Conservation (phyloP, 352 stramenopile genomes). For the Phytophthora capsici region DNA sequence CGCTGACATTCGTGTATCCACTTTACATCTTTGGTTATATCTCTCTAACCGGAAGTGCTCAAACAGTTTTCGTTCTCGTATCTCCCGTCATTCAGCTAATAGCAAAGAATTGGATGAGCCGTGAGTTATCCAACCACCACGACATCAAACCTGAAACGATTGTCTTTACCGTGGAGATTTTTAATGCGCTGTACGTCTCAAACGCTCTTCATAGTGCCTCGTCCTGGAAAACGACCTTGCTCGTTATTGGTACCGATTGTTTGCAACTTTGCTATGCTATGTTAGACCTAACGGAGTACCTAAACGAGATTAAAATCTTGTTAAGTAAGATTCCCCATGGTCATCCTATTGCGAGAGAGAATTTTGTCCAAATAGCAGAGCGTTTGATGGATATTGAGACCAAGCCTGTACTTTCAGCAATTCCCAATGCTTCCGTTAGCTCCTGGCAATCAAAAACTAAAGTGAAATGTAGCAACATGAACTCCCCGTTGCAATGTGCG, state of each 20-base stretch:
- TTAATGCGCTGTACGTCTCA: not conserved
- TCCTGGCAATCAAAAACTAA: not conserved
- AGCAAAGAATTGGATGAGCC: not conserved
- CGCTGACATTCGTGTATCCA: constrained; percentile 1
- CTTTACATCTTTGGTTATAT: constrained; percentile 1
- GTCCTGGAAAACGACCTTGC: not conserved
- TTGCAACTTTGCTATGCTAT: not conserved
- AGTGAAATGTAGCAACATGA: no score
- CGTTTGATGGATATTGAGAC: not conserved
- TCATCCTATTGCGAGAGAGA: not conserved
- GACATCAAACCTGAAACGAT: not conserved
- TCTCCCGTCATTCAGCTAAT: not conserved
- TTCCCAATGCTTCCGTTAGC: not conserved
- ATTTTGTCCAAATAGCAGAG: not conserved
- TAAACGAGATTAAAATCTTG: not conserved
- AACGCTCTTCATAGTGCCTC: not conserved
- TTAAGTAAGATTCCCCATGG: not conserved
- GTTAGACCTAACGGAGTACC: not conserved
- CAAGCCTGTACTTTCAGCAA: not conserved
- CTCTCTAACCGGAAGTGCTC: not conserved
- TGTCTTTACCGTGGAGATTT: not conserved
- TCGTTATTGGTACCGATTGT: not conserved
- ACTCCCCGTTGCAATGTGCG: no score
- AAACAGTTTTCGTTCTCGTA: not conserved
- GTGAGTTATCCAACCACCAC: not conserved